Percentiles rank a stretch among this genome's conserved stretches.
Conservation (phyloP, 2,329 filamentous ascomycete genomes). For the Ploettnerulaceae sp. region DNA sequence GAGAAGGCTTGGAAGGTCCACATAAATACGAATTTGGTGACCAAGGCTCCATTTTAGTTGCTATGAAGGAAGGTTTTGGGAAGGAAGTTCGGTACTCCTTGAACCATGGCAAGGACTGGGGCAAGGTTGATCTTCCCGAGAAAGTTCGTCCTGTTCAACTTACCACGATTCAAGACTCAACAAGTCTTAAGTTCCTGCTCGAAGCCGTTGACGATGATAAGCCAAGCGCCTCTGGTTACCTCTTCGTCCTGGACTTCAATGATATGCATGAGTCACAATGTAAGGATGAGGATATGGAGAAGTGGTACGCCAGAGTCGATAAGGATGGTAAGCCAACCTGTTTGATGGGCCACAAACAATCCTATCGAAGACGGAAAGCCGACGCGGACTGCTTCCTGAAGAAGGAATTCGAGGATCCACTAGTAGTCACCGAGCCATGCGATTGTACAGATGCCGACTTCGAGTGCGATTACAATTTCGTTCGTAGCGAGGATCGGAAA, state of each 20-base stretch:
- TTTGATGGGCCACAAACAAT: constrained; percentile 94
- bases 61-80: constrained; percentile 65
- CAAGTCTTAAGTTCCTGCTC: constrained; percentile 84
- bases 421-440: constrained; percentile 67
- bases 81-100: constrained; percentile 70
- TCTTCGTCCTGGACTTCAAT: constrained; percentile 79
- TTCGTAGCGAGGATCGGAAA: constrained; percentile 58
- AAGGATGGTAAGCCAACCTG: constrained; percentile 77
- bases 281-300: constrained; percentile 75
- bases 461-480: constrained; percentile 94
- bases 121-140: constrained; percentile 61
- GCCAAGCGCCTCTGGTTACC: constrained; percentile 49
- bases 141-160: constrained; percentile 60
- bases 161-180: constrained; percentile 88
- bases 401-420: constrained; percentile 74
- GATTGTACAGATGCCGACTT: constrained; percentile 81
- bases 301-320: constrained; percentile 81
- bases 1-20: constrained; percentile 65
- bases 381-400: constrained; percentile 85
- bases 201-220: constrained; percentile 52
- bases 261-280: constrained; percentile 78
- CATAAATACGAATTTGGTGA: constrained; percentile 98
- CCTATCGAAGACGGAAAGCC: constrained; percentile 78
- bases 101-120: constrained; percentile 85
- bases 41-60: constrained; percentile 82